Base-by-base conservation (phyloP, 2,329 filamentous ascomycete species). In the Eutypella sp. region DNA sequence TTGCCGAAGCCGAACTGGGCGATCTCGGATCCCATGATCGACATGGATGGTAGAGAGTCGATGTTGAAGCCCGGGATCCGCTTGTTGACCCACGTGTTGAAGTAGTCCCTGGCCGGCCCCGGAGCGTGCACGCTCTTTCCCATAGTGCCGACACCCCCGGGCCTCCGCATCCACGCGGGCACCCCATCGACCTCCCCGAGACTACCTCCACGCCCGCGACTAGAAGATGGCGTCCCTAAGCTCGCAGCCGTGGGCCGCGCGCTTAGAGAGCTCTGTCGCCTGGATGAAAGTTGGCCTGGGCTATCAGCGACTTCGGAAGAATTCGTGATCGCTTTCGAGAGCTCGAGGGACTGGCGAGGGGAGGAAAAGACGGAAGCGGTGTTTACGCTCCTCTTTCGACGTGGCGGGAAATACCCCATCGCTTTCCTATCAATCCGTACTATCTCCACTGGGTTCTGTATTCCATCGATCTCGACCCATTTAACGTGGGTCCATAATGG, bases 341-440 rank as follows among this genome's bases (percentile, higher is more conserved):
- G 58, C 47, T 87, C 84, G 33, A 84, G 66, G 31, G 84, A 87
- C 38, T 78, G 75, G 18, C 80, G 78, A 7, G 87, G 86, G 2
- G 85, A 89, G 16, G 83, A 81, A 42, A 82, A 55, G 13, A 81
- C 76, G 3, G 87, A 86, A 43, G 78, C 76, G 1, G 82, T 82
- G 56, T 78, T 73, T 9, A 79, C 68, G 51, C 87, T 93, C 83
- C 93, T 93, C 81, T 91, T 89, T 61, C 90, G 78, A 18, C 90
- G 81, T 7, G 91, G 91, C 3, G 92, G 92, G 60, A 97, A 97
- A 67, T 92, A 97, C 20, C 91, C 92, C 38, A 96, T 76, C 2
- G 85, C 79, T 66, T 84, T 83, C 47, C 88, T 82, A 19, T 89
- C 82, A 47, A 97, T 81, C 24, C 93, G 83, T 15, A 84, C 89